A percentile compares a stretch with the other conserved stretches of the same genome.
These are phyloP conservation scores for Oehlia diaphana DNA, from an alignment of 192 early-diverging fungal species.

Conservation along the genomic window DNA sequence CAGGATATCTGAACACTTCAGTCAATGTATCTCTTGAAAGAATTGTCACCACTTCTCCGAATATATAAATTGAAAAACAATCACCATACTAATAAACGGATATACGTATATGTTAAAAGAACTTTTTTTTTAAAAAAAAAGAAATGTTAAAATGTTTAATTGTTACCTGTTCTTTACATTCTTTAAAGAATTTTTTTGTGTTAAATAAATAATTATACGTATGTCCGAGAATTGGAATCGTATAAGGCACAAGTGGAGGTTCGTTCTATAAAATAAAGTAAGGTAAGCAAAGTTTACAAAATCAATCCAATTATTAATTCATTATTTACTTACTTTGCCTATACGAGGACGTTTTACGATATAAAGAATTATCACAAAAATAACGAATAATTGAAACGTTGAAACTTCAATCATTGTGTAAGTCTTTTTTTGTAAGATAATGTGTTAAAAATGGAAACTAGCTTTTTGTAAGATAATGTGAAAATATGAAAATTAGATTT, in stretches of 20 bases:
- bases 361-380: too few species aligned
- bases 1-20: not conserved
- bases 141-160: not conserved
- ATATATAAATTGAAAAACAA: constrained; percentile 13
- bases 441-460: too few species aligned
- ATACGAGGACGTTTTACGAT: too few species aligned
- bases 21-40: not conserved
- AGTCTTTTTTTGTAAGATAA: too few species aligned
- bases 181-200: not conserved
- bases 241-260: constrained; percentile 11
- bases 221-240: constrained; percentile 16
- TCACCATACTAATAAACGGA: not conserved
- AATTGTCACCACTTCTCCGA: not conserved
- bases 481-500: too few species aligned
- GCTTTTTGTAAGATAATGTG: too few species aligned
- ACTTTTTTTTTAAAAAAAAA: not conserved
- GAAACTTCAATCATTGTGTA: too few species aligned
- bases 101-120: not conserved
- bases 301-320: too few species aligned
- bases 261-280: constrained; percentile 8
- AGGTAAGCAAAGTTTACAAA: too few species aligned
- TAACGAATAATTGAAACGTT: too few species aligned
- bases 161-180: constrained; percentile 1
- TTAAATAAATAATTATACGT: not conserved
- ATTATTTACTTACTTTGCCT: too few species aligned